Evolutionary conservation across 805 yeast species (phyloP), one percentile per base, ranked within the genome.

Genomic region (Schwanniomyces vanrijiae): DNA sequence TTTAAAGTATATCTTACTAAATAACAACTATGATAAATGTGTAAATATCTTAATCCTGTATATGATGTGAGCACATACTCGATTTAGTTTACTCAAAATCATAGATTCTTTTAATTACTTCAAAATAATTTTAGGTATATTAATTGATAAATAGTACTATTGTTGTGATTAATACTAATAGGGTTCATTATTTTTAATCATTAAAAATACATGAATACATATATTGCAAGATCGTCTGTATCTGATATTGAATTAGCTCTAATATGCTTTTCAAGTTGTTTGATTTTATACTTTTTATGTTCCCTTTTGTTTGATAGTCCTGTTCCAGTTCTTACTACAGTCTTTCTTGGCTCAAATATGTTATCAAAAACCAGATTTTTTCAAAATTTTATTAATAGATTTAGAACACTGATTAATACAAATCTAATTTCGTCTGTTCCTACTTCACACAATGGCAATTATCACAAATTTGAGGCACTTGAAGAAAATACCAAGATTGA

Each of bases 341-440:
- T 69, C 11, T 69, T 65, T 44, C 43, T 69, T n/a, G 58, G 58
- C 14, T 45, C 64, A 43, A 70, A 65, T 52, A 69, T 69, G 71
- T 26, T 66, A 10, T 55, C 72, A 47, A 40, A 65, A 20, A 58
- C 69, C 11, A 48, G 51, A 5, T 11, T 54, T 3, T 59, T 66
- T 52, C 59, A 52, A 39, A 31, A 46, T 7, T 19, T 56, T 16
- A 41, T 60, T 3, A 45, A 44, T 18, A 42, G 43, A 29, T 45
- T 41, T 9, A 35, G 40, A 8, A 40, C 38, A 5, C 22, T 11
- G 26, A 26, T 22, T 29, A 19, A 38, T 5, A 11, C 38, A n/a
- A 35, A 40, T 19, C 16, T 24, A 13, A 24, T 42, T 25, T 22
- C 31, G 3, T 25, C 37, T 5, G 11, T 40, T 4, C 44, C 47